These are phyloP conservation scores for Zygoascus meyerae DNA, from an alignment of 1,139 yeast genomes.

Conservation along the genomic window DNA sequence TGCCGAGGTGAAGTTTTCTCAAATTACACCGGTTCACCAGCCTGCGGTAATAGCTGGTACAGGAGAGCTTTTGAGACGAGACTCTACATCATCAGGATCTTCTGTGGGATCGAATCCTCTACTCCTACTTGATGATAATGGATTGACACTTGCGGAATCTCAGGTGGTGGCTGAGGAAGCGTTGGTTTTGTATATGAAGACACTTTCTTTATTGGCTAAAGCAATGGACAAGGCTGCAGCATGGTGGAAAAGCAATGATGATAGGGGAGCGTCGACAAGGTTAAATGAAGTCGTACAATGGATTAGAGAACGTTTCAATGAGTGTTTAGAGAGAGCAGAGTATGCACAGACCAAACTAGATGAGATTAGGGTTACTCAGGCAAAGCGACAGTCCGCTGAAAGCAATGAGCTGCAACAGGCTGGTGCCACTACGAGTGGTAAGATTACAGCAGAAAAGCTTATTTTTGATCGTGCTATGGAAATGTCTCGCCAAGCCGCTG, in stretches of 20 bases:
- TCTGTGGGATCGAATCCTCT: background rate
- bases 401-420: background rate
- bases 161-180: constrained; percentile 77
- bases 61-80: background rate
- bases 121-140: constrained; percentile 34
- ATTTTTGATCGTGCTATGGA: constrained; percentile 91
- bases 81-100: constrained; percentile 4
- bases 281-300: constrained; percentile 85
- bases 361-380: constrained; percentile 4
- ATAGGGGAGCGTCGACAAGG: constrained; percentile 38
- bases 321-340: constrained; percentile 83
- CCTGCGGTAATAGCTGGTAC: constrained; percentile 25
- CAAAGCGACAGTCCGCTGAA: background rate
- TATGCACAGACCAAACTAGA: constrained; percentile 45
- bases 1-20: constrained; percentile 88
- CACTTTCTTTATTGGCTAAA: constrained; percentile 70
- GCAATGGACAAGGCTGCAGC: constrained; percentile 81
- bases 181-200: constrained; percentile 73
- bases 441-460: constrained; percentile 68
- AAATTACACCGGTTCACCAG: constrained; percentile 69
- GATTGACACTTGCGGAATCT: constrained; percentile 55
- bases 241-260: constrained; percentile 71
- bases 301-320: constrained; percentile 86
- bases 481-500: constrained; percentile 86
- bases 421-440: background rate